These are phyloP conservation scores for Neurospora sp. DNA, from an alignment of 495 filamentous ascomycete species.

Conservation along the genomic window DNA sequence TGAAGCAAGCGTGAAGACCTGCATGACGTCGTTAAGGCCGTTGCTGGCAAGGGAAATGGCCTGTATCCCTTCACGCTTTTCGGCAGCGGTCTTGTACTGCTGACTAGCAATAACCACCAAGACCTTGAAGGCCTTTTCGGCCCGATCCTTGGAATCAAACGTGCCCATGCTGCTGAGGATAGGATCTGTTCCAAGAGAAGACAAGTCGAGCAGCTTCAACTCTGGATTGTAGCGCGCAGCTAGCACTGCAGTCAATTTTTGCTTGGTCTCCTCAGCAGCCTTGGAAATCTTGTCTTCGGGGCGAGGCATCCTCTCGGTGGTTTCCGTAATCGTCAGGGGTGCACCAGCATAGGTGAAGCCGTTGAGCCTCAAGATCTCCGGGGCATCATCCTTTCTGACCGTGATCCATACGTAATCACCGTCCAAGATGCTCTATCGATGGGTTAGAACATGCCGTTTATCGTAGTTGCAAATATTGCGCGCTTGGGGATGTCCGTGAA, in stretches of 20 bases:
- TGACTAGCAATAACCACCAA: slow-evolving; percentile 72
- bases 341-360: slow-evolving; percentile 55
- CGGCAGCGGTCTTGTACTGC: slow-evolving; percentile 52
- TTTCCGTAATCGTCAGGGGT: slow-evolving; percentile 41
- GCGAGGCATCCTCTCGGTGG: slow-evolving; percentile 18
- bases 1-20: slow-evolving; percentile 60
- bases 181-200: slow-evolving; percentile 57
- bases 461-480: slow-evolving; percentile 4
- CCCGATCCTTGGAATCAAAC: slow-evolving; percentile 58
- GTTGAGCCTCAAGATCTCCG: slow-evolving; percentile 51
- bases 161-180: slow-evolving; percentile 61
- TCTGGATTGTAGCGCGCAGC: slow-evolving; percentile 57
- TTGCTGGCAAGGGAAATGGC: slow-evolving; percentile 74
- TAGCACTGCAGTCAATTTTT: slow-evolving; percentile 46
- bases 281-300: slow-evolving; percentile 22
- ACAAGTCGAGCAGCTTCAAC: slow-evolving; percentile 70
- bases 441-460: slow-evolving; percentile 55
- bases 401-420: slow-evolving; percentile 60
- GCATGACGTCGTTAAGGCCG: slow-evolving; percentile 53
- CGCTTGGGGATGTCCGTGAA: not conserved
- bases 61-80: slow-evolving; percentile 61
- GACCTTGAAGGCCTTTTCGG: slow-evolving; percentile 80
- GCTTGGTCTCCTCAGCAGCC: slow-evolving; percentile 34
- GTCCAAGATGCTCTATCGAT: slow-evolving; percentile 55
- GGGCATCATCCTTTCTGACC: slow-evolving; percentile 51